These are phyloP conservation scores for Yamadazyma jaroonii DNA, from an alignment of 1,139 yeast species.

Conservation along the genomic window DNA sequence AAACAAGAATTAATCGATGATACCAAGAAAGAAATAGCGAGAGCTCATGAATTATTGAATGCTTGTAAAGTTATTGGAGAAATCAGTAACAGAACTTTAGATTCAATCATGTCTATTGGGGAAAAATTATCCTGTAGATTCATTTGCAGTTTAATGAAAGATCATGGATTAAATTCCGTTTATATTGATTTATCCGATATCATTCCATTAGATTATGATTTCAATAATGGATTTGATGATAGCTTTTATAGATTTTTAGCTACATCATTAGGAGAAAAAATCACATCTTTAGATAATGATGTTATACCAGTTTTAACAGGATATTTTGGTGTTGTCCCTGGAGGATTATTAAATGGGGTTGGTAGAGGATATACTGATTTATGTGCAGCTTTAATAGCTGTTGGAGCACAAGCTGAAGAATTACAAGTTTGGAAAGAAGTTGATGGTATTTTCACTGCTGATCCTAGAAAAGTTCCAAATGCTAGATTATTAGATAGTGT, in stretches of 20 bases:
- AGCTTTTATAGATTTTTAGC: conserved; percentile 66
- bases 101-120: conserved; percentile 88
- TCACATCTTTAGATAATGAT: conserved; percentile 43
- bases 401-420: conserved; percentile 88
- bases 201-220: conserved; percentile 58
- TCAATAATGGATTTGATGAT: conserved; percentile 59
- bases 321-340: conserved; percentile 91
- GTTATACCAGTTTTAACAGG: conserved; percentile 93
- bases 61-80: conserved; percentile 94
- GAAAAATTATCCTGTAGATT: conserved; percentile 89
- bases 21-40: conserved; percentile 62
- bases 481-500: conserved; percentile 85
- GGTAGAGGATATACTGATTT: conserved; percentile 97
- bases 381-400: conserved; percentile 96
- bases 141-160: conserved; percentile 82
- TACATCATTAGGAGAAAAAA: conserved; percentile 53
- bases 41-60: conserved; percentile 65
- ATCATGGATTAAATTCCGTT: conserved; percentile 70
- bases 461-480: conserved; percentile 89
- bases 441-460: conserved; percentile 98
- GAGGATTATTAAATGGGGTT: conserved; percentile 86
- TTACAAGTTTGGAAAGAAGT: conserved; percentile 98
- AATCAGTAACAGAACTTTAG: conserved; percentile 83
- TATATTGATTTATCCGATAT: conserved; percentile 79
- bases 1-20: conserved; percentile 49